Evolutionary conservation across 495 filamentous ascomycete species (phyloP), one percentile per base, ranked within the genome.

Genomic region (Hypoxylon fuscum): DNA sequence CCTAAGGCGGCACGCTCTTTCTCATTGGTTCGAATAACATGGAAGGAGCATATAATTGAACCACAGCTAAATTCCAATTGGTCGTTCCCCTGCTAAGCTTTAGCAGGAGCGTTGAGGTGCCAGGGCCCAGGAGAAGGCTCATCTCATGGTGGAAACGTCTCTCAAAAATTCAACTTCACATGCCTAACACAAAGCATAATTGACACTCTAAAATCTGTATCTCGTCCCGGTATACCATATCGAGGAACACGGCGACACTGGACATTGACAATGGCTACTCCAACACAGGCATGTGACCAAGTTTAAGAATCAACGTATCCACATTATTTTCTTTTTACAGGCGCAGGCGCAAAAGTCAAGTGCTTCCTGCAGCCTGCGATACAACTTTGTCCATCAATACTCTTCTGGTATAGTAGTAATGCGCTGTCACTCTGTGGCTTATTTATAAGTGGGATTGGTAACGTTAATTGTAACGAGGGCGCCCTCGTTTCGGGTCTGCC

Each of bases 241-340:
- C n/a, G 9, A 29, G 3, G 34, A 41, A 41, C 4, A 41, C 8
- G 22, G 22, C 21, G 17, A 11, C n/a, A n/a, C n/a, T n/a, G n/a
- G n/a, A n/a, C n/a, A n/a, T n/a, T 42, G 12, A 9, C 37, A 23
- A 59, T 49, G 15, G 37, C 31, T 50, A 40, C 54, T n/a, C n/a
- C n/a, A n/a, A n/a, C n/a, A 10, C 8, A 43, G 35, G 55, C 68
- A 71, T 71, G 68, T 71, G 68, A 71, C 64, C 40, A 34, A 22
- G 38, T 49, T 27, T 27, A 8, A 27, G 25, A 3, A 50, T 17
- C 32, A 25, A 58, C 17, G 45, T 54, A 43, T 23, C 45, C 45
- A 45, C 41, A 18, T 38, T 18, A 10, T 20, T 31, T 42, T 14
- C 27, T 7, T 37, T 35, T 38, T 49, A 12, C 45, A 44, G 40